Evolutionary conservation across 768 basidiomycete species (phyloP).

Genomic region (Suillus spraguei): DNA sequence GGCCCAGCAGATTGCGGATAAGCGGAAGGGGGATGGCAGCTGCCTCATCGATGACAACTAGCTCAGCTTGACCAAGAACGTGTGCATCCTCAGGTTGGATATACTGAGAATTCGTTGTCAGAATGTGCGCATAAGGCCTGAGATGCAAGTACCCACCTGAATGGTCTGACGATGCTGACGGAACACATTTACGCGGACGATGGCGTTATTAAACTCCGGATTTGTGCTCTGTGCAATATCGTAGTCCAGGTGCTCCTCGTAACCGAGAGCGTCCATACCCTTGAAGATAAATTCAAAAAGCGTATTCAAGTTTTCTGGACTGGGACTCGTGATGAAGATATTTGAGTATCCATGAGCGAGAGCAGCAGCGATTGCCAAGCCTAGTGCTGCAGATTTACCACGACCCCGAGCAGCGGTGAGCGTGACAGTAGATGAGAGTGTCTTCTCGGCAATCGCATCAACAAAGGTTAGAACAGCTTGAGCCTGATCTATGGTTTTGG

Average conservation of each 20-base stretch:
- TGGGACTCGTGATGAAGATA: conserved; percentile 97
- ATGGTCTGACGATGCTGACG: conserved; percentile 94
- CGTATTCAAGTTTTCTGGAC: conserved; percentile 96
- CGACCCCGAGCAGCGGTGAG: conserved; percentile 94
- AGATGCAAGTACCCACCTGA: conserved; percentile 58
- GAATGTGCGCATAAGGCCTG: conserved; percentile 6
- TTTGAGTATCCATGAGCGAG: conserved; percentile 94
- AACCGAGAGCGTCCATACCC: conserved; percentile 91
- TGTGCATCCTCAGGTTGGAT: conserved; percentile 98
- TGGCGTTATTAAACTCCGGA: conserved; percentile 91
- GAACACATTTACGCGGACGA: conserved; percentile 95
- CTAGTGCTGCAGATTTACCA: conserved; percentile 96
- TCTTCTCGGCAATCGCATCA: conserved; percentile 92
- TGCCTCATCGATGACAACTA: conserved; percentile 97
- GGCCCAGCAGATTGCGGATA: conserved; percentile 92
- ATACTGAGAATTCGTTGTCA: conserved; percentile 57
- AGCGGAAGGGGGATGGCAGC: conserved; percentile 97
- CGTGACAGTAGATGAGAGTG: conserved; percentile 91
- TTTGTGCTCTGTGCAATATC: conserved; percentile 96
- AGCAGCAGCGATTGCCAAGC: conserved; percentile 91
- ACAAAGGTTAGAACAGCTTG: conserved; percentile 94
- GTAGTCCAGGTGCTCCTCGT: conserved; percentile 97
- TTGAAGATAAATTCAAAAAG: conserved; percentile 99
- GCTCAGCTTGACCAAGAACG: conserved; percentile 95
- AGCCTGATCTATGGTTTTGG: conserved; percentile 93